A percentile compares a stretch with the other conserved stretches of the same genome.
Evolutionary conservation across 345 rosid genomes (phyloP).

Genomic region (Acer saccharum): DNA sequence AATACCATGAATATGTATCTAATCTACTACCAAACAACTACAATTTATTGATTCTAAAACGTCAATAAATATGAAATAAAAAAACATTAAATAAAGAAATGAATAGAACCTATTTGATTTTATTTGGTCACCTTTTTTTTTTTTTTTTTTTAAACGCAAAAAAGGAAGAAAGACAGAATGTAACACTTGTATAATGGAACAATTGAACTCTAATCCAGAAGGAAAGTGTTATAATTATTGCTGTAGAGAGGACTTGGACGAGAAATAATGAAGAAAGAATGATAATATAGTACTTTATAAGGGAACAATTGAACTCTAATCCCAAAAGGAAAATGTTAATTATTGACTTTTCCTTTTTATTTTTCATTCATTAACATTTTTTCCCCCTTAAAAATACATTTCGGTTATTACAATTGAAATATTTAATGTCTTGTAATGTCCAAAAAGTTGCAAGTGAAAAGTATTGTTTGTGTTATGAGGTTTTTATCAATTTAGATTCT

Average conservation of each 20-base stretch:
- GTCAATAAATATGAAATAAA: too few relatives aligned
- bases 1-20: too few relatives aligned
- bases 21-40: too few relatives aligned
- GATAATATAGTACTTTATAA: too few relatives aligned
- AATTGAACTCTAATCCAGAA: background rate
- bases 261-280: background rate
- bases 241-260: background rate
- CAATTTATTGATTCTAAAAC: too few relatives aligned
- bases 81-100: too few relatives aligned
- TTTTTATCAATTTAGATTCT: slow-evolving; percentile 3
- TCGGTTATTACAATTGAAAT: background rate
- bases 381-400: too few relatives aligned
- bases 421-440: background rate
- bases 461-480: background rate
- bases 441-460: too few relatives aligned
- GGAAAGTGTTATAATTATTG: background rate
- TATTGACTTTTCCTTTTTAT: background rate
- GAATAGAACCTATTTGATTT: too few relatives aligned
- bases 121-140: too few relatives aligned
- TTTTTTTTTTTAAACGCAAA: too few relatives aligned
- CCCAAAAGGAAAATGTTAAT: background rate
- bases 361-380: too few relatives aligned
- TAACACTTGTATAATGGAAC: background rate
- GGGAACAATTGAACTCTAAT: background rate
- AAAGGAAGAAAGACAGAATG: background rate